Evolutionary conservation across 2,329 filamentous ascomycete genomes (phyloP), one percentile per base, ranked within the genome.

Genomic region (Aspergillus sojae): DNA sequence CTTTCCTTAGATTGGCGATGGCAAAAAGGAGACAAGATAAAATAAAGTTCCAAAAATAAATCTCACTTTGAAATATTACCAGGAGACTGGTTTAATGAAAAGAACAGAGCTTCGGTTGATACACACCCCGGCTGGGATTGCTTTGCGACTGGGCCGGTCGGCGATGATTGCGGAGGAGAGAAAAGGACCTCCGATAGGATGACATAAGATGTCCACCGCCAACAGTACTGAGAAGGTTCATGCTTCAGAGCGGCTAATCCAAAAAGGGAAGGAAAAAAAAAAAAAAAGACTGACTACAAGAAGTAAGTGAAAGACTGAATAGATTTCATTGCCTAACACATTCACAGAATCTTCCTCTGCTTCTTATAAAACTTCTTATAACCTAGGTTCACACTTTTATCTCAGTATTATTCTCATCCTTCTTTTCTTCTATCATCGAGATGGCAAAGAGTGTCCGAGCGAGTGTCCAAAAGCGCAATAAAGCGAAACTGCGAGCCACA

Each of bases 391-490:
- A 53, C 14, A 16, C 50, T 3, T 21, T 11, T 53, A n/a, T 53
- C 50, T 34, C 19, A 32, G 10, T 36, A 43, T 41, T 57, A 16
- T 53, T 57, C 36, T 57, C 43, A 32, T 26, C 32, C 19, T 28
- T 62, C 14, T n/a, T 65, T 50, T 54, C 12, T 63, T 53, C 39
- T 41, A 28, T 10, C 11, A 46, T 28, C 30, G 85, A 61, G 71
- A 98, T 97, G 94, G 94, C 94, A 28, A 97, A 96, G 78, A 91
- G 92, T 76, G 84, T 91, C 65, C 86, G 94, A 77, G 87, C 94
- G 68, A 96, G 90, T 76, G 84, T 86, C 69, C 88, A 85, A 72
- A 97, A 97, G 83, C 85, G 85, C 73, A 97, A 97, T 83, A 93
- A 93, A 81, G 85, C 87, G 70, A 89, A 87, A 72, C 85, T 97